Evolutionary conservation across 108 stramenopile genomes (phyloP), one percentile per base, ranked within the genome.

Genomic region (Nitzschia putrida): DNA sequence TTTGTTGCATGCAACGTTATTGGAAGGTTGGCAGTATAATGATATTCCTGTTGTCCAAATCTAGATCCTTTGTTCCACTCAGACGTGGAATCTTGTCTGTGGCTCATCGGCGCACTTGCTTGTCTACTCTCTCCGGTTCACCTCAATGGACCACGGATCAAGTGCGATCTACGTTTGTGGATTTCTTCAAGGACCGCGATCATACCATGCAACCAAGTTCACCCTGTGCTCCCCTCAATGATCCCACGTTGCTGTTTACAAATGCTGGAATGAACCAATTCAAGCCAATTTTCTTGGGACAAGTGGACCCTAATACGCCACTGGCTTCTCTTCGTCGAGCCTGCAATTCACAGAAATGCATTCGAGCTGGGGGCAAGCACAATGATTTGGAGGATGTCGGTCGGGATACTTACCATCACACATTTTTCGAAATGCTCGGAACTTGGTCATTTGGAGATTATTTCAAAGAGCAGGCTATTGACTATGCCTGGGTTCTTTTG

Each of bases 241-340:
- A 99, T 80, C 99, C 99, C 29, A 99, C 99, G 7, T 81, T 99
- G 14, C 88, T 99, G 38, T 99, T 99, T 67, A 80, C 97, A 70
- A 99, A 99, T 64, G 97, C 97, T 2, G 99, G 99, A 23, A 99
- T 99, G 99, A 99, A 99, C 72, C 99, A 99, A 68, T 99, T 97
- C 89, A 99, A 99, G 74, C 97, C 99, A 25, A 94, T 98, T 43
- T 99, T 99, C 72, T 79, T 98, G 57, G 98, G 96, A 14, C 89
- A 88, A 71, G 92, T 81, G 26, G 88, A 92, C 70, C 98, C 99
- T 8, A 71, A 49, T 21, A 80, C 79, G 11, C 77, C 81, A 8
- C 52, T 98, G 37, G 83, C 93, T 11, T 71, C 75, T n/a, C 58
- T 98, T 6, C 81, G 77, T 51, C 79, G 87, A 11, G 99, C 98